Evolutionary conservation across 768 basidiomycete species (phyloP), one percentile per base, ranked within the genome.

Genomic region (Gloeopeniophorella convolvens): DNA sequence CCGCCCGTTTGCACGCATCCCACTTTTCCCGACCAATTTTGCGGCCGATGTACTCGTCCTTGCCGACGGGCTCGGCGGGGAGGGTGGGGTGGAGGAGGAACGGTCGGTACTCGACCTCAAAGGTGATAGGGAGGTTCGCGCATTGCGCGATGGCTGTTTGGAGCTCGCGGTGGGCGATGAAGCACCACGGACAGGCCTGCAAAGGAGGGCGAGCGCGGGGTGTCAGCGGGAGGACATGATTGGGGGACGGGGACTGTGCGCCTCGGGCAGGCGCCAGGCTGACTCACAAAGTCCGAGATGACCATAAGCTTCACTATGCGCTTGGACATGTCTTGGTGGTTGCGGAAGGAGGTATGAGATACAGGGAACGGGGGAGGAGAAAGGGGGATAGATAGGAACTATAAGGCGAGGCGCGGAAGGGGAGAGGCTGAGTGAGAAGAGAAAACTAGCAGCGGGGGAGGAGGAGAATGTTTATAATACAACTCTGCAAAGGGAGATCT

Each of bases 81-180:
- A 75, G 51, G 6, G 64, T 60, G 3, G 68, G 67, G 54, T 75
- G 67, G 28, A 78, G 70, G 30, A 69, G 56, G 66, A 69, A 78
- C 4, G 77, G 77, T 33, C 71, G 64, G 62, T 73, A 71, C 56
- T 76, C 72, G 57, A 75, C 60, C 32, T 71, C 65, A 60, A 75
- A 70, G 16, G 58, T 42, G 21, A 62, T 32, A 4, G 65, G 64
- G 12, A 67, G 59, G 50, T 69, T 62, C 13, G 56, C 47, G 37
- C 60, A 65, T 44, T 64, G 61, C 13, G 66, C 61, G 40, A 74
- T 65, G 27, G 71, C 72, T 26, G 48, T 56, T 51, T 67, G 60
- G 47, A 74, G 60, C 54, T 72, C 72, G 50, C 63, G 64, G 56
- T 66, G 63, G 28, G 67, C 70, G 54, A 72, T 66, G 61, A 67